phyloP scores from a whole-genome alignment of 2,329 filamentous ascomycete genomes.

The Aspergillus thermomutatus region DNA sequence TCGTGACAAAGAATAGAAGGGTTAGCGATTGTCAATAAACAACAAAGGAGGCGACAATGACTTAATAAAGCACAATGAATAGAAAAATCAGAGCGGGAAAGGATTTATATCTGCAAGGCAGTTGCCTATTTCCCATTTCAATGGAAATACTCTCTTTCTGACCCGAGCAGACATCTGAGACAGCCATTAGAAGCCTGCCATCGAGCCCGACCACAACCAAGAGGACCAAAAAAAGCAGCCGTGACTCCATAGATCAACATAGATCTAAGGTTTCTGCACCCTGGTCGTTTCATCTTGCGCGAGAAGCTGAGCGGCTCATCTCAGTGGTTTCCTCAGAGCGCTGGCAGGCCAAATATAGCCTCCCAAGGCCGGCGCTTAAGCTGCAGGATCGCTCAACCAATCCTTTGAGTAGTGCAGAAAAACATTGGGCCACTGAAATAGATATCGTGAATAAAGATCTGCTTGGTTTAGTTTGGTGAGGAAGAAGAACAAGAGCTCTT shows the following conservation, averaged over 20 bases:
- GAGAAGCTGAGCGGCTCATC: constrained; percentile 11
- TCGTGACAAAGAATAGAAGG: constrained; percentile 1
- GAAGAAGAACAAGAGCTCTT: not conserved
- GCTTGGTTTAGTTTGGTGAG: not conserved
- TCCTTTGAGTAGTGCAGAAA: constrained; percentile 6
- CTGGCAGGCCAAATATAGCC: constrained; percentile 25
- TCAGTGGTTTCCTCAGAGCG: constrained; percentile 18
- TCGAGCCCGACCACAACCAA: constrained; percentile 1
- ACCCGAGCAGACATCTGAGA: not conserved
- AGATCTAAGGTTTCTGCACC: not conserved
- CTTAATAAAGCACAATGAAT: not conserved
- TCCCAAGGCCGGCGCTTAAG: constrained; percentile 25
- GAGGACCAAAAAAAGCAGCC: not conserved
- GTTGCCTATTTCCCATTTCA: not conserved
- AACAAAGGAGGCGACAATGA: not conserved
- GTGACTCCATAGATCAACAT: not conserved
- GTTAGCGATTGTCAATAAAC: not conserved
- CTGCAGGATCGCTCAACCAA: constrained; percentile 20
- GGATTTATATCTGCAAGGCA: not conserved
- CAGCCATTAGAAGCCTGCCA: not conserved
- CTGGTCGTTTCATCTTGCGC: constrained; percentile 25
- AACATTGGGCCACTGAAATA: constrained; percentile 4
- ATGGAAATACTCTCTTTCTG: not conserved
- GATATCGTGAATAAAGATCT: not conserved
- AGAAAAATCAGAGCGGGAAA: not conserved